phyloP scores from a whole-genome alignment of 306 rosid genomes.

The Corylus heterophylla region DNA sequence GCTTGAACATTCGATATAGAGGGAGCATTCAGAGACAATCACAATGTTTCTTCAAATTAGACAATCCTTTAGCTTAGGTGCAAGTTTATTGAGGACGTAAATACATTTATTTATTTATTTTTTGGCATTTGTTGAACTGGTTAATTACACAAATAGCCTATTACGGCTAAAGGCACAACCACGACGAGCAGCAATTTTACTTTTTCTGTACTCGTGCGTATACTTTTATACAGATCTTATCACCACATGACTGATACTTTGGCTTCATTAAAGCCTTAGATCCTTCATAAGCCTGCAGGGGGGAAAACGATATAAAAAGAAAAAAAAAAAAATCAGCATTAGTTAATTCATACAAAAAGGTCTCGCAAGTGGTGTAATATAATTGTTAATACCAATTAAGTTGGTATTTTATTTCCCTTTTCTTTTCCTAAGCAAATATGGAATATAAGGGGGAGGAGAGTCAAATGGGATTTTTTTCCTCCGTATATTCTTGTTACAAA shows the following conservation, averaged over 20 bases:
- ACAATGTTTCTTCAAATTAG: not conserved
- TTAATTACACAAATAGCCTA: not conserved
- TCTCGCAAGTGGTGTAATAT: too few species aligned
- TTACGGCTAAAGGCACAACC: not conserved
- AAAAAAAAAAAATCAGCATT: not conserved
- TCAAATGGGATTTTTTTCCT: too few species aligned
- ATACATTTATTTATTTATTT: not conserved
- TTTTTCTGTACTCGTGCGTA: slow-evolving; percentile 2
- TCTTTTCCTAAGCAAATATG: too few species aligned
- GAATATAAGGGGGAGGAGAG: too few species aligned
- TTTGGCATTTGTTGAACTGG: not conserved
- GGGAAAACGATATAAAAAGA: not conserved
- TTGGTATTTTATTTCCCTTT: too few species aligned
- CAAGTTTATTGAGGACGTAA: not conserved
- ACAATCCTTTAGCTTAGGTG: not conserved
- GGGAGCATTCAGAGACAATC: not conserved
- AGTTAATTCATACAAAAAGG: too few species aligned
- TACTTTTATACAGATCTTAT: slow-evolving; percentile 11
- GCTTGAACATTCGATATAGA: not conserved
- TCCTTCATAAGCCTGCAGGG: slow-evolving; percentile 55
- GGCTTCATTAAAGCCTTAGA: slow-evolving; percentile 48
- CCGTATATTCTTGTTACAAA: too few species aligned
- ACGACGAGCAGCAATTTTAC: not conserved
- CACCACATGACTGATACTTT: slow-evolving; percentile 1
- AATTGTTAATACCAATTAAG: too few species aligned